These are phyloP conservation scores for Macadamia integrifolia DNA, from an alignment of 164 flowering plant genomes.

Conservation along the genomic window DNA sequence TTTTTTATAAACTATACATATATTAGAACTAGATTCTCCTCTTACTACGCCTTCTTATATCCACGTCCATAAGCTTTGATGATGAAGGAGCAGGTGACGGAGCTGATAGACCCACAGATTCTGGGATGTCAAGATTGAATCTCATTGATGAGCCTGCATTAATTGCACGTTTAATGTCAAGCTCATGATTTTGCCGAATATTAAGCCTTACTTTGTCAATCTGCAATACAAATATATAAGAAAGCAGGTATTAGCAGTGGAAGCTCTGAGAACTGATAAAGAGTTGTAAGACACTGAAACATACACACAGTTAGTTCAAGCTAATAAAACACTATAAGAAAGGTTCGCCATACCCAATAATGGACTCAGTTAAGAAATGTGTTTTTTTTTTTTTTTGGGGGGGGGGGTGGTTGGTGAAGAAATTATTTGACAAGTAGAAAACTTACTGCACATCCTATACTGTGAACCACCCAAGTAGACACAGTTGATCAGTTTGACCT, in stretches of 20 bases:
- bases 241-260: background rate
- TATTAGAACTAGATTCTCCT: slow-evolving; percentile 33
- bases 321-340: background rate
- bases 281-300: background rate
- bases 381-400: no score
- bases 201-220: slow-evolving; percentile 51
- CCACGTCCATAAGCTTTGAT: slow-evolving; percentile 60
- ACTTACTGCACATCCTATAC: no score
- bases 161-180: slow-evolving; percentile 49
- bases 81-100: slow-evolving; percentile 40
- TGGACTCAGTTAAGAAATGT: no score
- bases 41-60: slow-evolving; percentile 60
- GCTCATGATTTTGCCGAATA: slow-evolving; percentile 42
- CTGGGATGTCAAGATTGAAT: slow-evolving; percentile 83
- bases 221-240: slow-evolving; percentile 29
- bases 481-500: no score
- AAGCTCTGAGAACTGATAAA: background rate
- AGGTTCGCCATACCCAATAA: background rate
- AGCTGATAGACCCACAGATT: slow-evolving; percentile 63
- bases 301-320: background rate
- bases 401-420: no score
- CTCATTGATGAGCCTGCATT: slow-evolving; percentile 45
- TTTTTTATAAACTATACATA: background rate
- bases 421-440: no score
- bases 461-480: no score